Base-by-base conservation (phyloP, 2,329 filamentous ascomycete species). In the Epichloe bromicola region DNA sequence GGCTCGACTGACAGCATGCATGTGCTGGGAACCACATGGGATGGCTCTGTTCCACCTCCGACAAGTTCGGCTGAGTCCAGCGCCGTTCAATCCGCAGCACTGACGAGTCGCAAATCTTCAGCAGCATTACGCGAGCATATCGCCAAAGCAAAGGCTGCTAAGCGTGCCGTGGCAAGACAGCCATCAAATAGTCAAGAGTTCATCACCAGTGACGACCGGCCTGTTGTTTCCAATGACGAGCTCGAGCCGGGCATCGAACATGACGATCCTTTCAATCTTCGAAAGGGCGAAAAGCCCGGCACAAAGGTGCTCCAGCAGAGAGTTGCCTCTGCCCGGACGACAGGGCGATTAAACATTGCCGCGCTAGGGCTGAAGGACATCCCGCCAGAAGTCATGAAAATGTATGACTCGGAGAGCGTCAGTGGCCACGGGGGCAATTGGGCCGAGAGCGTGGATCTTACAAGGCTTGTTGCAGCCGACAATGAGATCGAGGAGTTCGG, bases 361-460 rank as follows among this genome's bases (percentile, higher is more conserved):
- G 89, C 86, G 0, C 78, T 97, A 74, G 80, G 82, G 1, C 67
- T 98, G 39, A 85, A 82, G 54, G 76, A 85, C 52, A 85, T 98
- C 3, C 93, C 93, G 0, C 67, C 78, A 1, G 87, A 94, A 61
- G 86, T 97, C 0, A 71, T 95, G 68, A 80, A 82, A 50, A 97
- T 97, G 90, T 97, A 96, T 64, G 86, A 89, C 59, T 73, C 87
- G 17, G 82, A 89, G 49, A 75, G 78, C 1, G 75, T 82, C 51
- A 79, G 83, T 38, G 74, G 72, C 12, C 71, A 76, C 20, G 80
- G 77, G 37, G 78, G 82, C 11, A 80, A 83, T 36, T 97, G 93
- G 93, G 89, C 89, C 2, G 91, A 97, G 65, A 85, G 86, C 53
- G 88, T 97, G 11, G 91, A 97, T 62, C 70, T 97, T 44, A 85